Evolutionary conservation across 2,329 filamentous ascomycete genomes (phyloP), one percentile per base, ranked within the genome.

Genomic region (Cordyceps fumosorosea): DNA sequence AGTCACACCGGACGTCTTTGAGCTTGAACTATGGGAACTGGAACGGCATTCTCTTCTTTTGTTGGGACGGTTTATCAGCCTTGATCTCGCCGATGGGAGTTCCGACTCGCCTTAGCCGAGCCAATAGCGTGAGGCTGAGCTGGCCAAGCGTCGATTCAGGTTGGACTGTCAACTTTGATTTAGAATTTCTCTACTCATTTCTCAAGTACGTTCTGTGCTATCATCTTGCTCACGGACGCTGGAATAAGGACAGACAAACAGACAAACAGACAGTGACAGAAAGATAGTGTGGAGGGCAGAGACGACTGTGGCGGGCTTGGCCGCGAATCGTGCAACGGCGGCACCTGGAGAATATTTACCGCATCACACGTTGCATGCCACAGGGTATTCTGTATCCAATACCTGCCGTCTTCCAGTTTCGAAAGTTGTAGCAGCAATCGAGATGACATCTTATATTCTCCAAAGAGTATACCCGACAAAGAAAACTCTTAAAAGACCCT

Each of bases 341-440:
- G 18, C 24, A 11, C 10, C 7, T 26, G 6, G 26, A 29, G 26
- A 24, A 18, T 47, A 18, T 18, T 37, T 37, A 12, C 32, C 8
- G 4, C 56, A 58, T 58, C 32, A 51, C 29, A 57, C 56, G 45
- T 58, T 58, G 34, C 56, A 47, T 50, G 7, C 22, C 12, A 45
- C 11, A n/a, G 24, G 3, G 20, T 7, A 37, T 16, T 34, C 14
- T 47, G 20, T 16, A 16, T 16, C 10, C 11, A 11, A 8, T 47
- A 47, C n/a, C n/a, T 8, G 44, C 44, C 44, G 11, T 45, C n/a
- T 3, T 20, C 8, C 26, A 29, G 26, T 29, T 29, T 29, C 26
- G 3, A 3, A 29, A 29, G 26, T 6, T 3, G 26, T 29, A 29
- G 26, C 26, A 29, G n/a, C 18, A 18, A 47, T n/a, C 32, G 34